Evolutionary conservation across 2,329 filamentous ascomycete species (phyloP).

Genomic region (Huntiella omanensis): DNA sequence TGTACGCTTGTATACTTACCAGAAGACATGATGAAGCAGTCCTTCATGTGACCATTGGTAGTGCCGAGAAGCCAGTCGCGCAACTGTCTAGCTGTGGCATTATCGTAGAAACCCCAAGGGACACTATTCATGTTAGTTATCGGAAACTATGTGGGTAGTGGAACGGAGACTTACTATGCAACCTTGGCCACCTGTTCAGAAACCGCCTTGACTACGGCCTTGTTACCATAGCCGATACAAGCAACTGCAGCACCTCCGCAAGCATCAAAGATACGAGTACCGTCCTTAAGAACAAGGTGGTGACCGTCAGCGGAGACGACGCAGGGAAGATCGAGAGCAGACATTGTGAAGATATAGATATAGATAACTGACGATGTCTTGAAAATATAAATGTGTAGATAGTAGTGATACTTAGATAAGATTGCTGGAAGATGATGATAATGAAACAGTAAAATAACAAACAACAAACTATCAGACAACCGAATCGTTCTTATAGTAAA

Average conservation of each 20-base stretch:
- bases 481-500: too few relatives aligned
- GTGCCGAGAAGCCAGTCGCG: slow-evolving; percentile 15
- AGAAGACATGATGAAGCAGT: slow-evolving; percentile 19
- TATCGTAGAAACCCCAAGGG: slow-evolving; percentile 8
- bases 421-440: neutral
- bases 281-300: slow-evolving; percentile 18
- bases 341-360: neutral
- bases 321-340: neutral
- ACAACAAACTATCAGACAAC: neutral
- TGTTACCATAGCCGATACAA: slow-evolving; percentile 48
- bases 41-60: slow-evolving; percentile 18
- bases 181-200: slow-evolving; percentile 25
- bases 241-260: slow-evolving; percentile 56
- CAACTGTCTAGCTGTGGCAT: neutral
- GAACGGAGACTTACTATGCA: slow-evolving; percentile 4
- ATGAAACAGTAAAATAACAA: neutral
- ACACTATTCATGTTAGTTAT: slow-evolving; percentile 3
- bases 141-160: too few relatives aligned
- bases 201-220: slow-evolving; percentile 41
- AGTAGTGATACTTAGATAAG: too few relatives aligned
- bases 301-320: slow-evolving; percentile 12
- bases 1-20: slow-evolving; percentile 14
- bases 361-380: neutral
- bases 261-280: slow-evolving; percentile 46
- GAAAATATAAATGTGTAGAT: too few relatives aligned